These are phyloP conservation scores for Hansfordia pulvinata DNA, from an alignment of 2,329 filamentous ascomycete species.

Conservation along the genomic window DNA sequence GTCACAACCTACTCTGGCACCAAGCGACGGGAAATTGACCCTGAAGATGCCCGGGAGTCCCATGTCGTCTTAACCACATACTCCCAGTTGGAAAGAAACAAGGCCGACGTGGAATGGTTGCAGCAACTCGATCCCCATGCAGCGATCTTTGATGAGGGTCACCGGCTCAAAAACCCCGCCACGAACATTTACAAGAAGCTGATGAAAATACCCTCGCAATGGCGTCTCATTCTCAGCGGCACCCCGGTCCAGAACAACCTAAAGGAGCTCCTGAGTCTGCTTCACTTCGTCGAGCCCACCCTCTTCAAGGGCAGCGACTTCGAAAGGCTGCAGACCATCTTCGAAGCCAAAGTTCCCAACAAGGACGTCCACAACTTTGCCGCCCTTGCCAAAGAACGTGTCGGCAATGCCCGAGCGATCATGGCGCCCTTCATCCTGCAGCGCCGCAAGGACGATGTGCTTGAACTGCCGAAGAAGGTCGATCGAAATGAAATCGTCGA, in stretches of 20 bases:
- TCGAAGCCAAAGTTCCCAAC: slow-evolving; percentile 82
- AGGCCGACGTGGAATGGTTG: slow-evolving; percentile 36
- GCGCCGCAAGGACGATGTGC: slow-evolving; percentile 82
- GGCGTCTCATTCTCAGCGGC: slow-evolving; percentile 76
- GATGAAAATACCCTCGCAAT: slow-evolving; percentile 63
- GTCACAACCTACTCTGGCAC: slow-evolving; percentile 55
- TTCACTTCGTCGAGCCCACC: slow-evolving; percentile 85
- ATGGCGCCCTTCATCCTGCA: slow-evolving; percentile 91
- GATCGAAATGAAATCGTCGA: slow-evolving; percentile 69
- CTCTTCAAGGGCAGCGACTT: slow-evolving; percentile 61
- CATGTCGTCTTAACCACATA: slow-evolving; percentile 48
- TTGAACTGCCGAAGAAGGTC: slow-evolving; percentile 73
- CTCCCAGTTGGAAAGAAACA: slow-evolving; percentile 38
- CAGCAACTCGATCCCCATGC: slow-evolving; percentile 33
- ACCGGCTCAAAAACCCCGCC: slow-evolving; percentile 79
- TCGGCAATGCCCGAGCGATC: slow-evolving; percentile 77
- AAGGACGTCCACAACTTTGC: slow-evolving; percentile 69
- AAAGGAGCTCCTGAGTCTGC: slow-evolving; percentile 76
- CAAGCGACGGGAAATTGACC: slow-evolving; percentile 49
- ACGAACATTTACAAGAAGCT: slow-evolving; percentile 73
- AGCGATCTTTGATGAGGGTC: slow-evolving; percentile 84
- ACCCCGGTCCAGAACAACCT: slow-evolving; percentile 93
- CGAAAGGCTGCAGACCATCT: slow-evolving; percentile 73
- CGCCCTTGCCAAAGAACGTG: slow-evolving; percentile 75
- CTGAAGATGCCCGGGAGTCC: slow-evolving; percentile 52